Evolutionary conservation across 805 yeast species (phyloP).

Genomic region (Wickerhamiella brachini): DNA sequence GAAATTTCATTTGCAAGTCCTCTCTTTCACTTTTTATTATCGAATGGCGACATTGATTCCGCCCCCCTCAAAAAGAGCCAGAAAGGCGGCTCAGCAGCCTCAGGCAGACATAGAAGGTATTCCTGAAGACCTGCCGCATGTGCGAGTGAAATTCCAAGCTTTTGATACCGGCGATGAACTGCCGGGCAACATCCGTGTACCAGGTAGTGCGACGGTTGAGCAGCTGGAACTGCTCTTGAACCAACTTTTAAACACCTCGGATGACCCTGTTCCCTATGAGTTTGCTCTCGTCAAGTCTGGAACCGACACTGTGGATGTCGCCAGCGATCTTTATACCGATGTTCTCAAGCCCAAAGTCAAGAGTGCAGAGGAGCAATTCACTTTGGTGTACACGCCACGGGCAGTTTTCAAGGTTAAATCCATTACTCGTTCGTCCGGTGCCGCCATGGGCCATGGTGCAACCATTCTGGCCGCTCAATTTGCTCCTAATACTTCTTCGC

Average conservation of each 20-base stretch:
- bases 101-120: slow-evolving; percentile 51
- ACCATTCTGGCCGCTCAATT: slow-evolving; percentile 85
- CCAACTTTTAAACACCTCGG: slow-evolving; percentile 41
- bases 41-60: slow-evolving; percentile 86
- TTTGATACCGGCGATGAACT: slow-evolving; percentile 79
- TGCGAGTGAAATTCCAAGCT: slow-evolving; percentile 78
- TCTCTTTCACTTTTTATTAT: neutral
- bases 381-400: slow-evolving; percentile 83
- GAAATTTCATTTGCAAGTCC: neutral
- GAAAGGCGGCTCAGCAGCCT: slow-evolving; percentile 67
- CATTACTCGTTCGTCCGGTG: slow-evolving; percentile 79
- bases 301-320: slow-evolving; percentile 46
- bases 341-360: slow-evolving; percentile 75
- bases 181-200: slow-evolving; percentile 81
- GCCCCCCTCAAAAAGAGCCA: slow-evolving; percentile 84
- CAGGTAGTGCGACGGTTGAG: slow-evolving; percentile 71
- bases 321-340: slow-evolving; percentile 62
- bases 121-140: slow-evolving; percentile 75
- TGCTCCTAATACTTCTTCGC: slow-evolving; percentile 76
- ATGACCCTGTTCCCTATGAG: slow-evolving; percentile 82
- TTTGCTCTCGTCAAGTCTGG: slow-evolving; percentile 49
- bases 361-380: slow-evolving; percentile 85
- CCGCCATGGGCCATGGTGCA: slow-evolving; percentile 91
- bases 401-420: slow-evolving; percentile 90
- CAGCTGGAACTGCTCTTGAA: slow-evolving; percentile 83